phyloP scores from a whole-genome alignment of 345 rosid species.

The Sisymbrium altissimum region DNA sequence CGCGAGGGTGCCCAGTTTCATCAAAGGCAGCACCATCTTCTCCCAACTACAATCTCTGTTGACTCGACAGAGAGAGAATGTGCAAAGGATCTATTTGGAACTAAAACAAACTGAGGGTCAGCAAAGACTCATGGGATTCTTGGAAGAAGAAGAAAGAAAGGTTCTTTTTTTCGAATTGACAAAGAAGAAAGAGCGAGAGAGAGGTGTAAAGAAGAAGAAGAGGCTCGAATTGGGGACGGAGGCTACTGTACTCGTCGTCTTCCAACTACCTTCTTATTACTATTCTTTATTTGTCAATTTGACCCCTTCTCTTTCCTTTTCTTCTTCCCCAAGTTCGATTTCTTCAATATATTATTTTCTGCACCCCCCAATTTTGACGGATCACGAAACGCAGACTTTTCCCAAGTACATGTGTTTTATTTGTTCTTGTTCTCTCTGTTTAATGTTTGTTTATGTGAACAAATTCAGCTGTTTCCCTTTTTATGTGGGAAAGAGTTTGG shows the following conservation, averaged over 20 bases:
- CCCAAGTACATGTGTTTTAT: no score
- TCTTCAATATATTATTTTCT: not conserved
- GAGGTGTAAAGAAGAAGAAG: no score
- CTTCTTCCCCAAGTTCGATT: constrained; percentile 6
- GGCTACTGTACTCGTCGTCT: no score
- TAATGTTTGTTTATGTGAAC: no score
- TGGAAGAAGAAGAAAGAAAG: not conserved
- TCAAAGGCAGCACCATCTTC: constrained; percentile 61
- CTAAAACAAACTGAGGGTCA: not conserved
- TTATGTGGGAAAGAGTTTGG: no score
- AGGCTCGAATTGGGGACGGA: no score
- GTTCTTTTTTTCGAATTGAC: not conserved
- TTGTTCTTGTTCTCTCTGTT: no score
- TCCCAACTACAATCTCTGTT: not conserved
- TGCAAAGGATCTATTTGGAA: not conserved
- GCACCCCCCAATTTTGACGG: constrained; percentile 7
- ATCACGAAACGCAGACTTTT: not conserved
- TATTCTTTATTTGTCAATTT: not conserved
- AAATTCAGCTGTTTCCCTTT: no score
- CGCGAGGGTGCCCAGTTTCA: constrained; percentile 70
- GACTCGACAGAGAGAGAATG: not conserved
- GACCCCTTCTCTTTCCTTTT: not conserved
- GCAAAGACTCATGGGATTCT: constrained; percentile 2
- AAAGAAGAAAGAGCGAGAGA: no score
- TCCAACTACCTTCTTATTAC: not conserved